These are phyloP conservation scores for Daldinia loculata DNA, from an alignment of 495 filamentous ascomycete genomes.

Conservation along the genomic window DNA sequence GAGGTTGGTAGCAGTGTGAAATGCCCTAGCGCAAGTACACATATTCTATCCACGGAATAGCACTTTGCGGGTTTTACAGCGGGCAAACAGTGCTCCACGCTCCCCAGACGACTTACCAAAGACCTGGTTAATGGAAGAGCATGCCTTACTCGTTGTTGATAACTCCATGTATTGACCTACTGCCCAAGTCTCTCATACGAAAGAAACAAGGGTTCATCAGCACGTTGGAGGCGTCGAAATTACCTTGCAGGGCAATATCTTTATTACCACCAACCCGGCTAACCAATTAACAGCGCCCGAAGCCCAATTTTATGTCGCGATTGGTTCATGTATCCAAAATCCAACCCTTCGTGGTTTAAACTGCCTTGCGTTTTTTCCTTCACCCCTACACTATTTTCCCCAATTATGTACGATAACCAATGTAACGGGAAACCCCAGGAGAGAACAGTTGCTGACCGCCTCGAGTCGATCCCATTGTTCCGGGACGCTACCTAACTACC, in stretches of 20 bases:
- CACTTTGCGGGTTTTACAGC: neutral
- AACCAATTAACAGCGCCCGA: neutral
- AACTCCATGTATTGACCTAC: neutral
- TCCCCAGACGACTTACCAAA: constrained; percentile 1
- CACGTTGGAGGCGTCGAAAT: constrained; percentile 11
- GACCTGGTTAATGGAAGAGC: neutral
- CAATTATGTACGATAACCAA: neutral
- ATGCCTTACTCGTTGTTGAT: neutral
- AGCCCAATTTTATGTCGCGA: neutral
- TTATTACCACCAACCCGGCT: neutral
- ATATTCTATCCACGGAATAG: neutral
- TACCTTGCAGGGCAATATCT: neutral
- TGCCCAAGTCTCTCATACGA: neutral
- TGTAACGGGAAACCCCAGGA: constrained; percentile 5
- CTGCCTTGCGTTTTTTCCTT: neutral
- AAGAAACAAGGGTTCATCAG: constrained; percentile 1
- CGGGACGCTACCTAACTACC: constrained; percentile 5
- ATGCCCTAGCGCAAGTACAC: neutral
- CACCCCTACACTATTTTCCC: constrained; percentile 5
- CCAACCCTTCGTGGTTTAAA: neutral
- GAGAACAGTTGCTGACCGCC: constrained; percentile 4
- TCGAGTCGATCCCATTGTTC: constrained; percentile 7
- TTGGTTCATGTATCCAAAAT: neutral
- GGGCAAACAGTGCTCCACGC: neutral
- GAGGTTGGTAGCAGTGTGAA: neutral